phyloP scores from a whole-genome alignment of 148 eudicot genomes.

The Diospyros lotus region DNA sequence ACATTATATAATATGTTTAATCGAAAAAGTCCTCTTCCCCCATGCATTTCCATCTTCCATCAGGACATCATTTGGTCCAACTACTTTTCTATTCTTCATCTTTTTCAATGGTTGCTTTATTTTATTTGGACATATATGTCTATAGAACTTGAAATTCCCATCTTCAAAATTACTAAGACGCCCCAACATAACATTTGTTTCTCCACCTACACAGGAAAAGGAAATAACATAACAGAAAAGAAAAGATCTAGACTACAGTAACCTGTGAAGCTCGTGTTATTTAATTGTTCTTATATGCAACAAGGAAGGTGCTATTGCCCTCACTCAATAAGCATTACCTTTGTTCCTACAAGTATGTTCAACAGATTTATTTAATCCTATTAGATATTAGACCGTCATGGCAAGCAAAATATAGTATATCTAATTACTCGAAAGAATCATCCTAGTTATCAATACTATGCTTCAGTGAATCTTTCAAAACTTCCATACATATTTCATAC shows the following conservation, averaged over 20 bases:
- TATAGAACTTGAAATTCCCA: too few relatives aligned
- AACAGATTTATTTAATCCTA: neutral
- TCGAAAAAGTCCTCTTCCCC: too few relatives aligned
- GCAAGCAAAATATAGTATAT: neutral
- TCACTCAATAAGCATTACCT: neutral
- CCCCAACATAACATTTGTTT: too few relatives aligned
- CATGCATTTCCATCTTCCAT: too few relatives aligned
- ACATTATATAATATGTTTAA: too few relatives aligned
- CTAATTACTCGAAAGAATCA: neutral
- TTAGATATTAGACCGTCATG: neutral
- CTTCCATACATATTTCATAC: constrained; percentile 28
- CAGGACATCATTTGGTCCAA: too few relatives aligned
- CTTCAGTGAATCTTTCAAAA: neutral
- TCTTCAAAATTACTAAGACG: too few relatives aligned
- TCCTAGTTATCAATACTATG: neutral
- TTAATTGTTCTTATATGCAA: neutral
- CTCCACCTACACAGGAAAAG: too few relatives aligned
- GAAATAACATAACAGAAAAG: too few relatives aligned
- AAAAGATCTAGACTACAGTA: neutral
- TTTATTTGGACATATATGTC: too few relatives aligned
- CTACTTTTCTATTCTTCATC: too few relatives aligned
- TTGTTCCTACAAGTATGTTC: neutral
- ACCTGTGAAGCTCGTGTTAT: neutral
- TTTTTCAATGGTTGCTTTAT: too few relatives aligned
- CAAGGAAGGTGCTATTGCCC: neutral